phyloP scores from a whole-genome alignment of 2,329 filamentous ascomycete genomes.

The Tolypocladium endophyticum region DNA sequence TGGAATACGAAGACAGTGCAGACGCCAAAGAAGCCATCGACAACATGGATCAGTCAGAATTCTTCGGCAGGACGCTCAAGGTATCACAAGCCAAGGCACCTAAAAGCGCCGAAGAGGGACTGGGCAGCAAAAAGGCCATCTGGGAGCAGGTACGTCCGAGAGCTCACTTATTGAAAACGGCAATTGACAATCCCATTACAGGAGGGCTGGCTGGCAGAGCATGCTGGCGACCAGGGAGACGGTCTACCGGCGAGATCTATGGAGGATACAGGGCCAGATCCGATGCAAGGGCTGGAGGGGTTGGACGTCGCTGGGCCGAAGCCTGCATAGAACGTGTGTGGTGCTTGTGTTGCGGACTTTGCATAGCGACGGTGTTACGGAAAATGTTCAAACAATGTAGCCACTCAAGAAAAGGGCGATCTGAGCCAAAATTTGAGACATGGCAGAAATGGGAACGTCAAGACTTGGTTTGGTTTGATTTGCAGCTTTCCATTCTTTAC shows the following conservation, averaged over 20 bases:
- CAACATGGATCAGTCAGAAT: conserved; percentile 96
- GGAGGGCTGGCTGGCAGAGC: conserved; percentile 88
- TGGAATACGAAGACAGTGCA: conserved; percentile 78
- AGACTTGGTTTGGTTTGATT: background rate
- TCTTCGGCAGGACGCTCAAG: conserved; percentile 86
- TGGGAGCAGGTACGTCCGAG: conserved; percentile 77
- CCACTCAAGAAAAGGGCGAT: conserved; percentile 6
- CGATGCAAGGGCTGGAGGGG: conserved; percentile 92
- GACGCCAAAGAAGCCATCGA: conserved; percentile 94
- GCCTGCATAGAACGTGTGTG: conserved; percentile 42
- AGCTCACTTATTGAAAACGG: background rate
- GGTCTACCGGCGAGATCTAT: conserved; percentile 20
- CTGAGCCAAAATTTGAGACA: background rate
- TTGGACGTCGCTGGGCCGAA: conserved; percentile 91
- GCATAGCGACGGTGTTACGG: conserved; percentile 38
- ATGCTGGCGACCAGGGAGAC: conserved; percentile 71
- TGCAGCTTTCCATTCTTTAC: conserved; percentile 6
- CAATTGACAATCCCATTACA: conserved; percentile 23
- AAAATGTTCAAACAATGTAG: conserved; percentile 2
- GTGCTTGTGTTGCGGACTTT: conserved; percentile 10
- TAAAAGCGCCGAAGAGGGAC: conserved; percentile 75
- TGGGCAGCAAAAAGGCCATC: conserved; percentile 87
- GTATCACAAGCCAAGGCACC: conserved; percentile 87
- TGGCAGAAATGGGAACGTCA: background rate
- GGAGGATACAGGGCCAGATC: conserved; percentile 57